Percentiles rank a stretch among this genome's conserved stretches.
These are phyloP conservation scores for Litsea cubeba DNA, from an alignment of 164 flowering plant genomes.

Conservation along the genomic window DNA sequence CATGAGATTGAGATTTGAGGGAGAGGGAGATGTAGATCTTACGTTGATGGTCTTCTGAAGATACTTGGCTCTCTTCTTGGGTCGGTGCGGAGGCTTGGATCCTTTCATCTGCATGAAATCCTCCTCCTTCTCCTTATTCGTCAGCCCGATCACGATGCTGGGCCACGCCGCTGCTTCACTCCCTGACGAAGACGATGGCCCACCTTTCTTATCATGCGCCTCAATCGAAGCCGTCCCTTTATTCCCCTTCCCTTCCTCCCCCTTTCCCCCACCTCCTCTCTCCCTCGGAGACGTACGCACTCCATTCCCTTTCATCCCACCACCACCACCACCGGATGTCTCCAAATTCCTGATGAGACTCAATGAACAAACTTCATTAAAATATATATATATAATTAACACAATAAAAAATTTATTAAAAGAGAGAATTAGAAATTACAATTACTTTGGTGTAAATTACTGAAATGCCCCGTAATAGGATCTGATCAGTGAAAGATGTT, in stretches of 20 bases:
- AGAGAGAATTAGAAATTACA: not conserved
- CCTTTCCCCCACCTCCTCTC: slow-evolving; percentile 9
- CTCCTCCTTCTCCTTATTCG: slow-evolving; percentile 91
- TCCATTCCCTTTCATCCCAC: slow-evolving; percentile 55
- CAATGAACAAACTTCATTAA: not conserved
- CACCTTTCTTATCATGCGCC: slow-evolving; percentile 54
- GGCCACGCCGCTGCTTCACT: slow-evolving; percentile 72
- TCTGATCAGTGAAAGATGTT: too few species aligned
- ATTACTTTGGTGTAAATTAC: too few species aligned
- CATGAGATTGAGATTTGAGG: not conserved
- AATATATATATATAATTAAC: not conserved
- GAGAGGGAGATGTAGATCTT: slow-evolving; percentile 19
- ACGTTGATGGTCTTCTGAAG: slow-evolving; percentile 87
- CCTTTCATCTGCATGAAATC: slow-evolving; percentile 90
- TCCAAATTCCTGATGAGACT: slow-evolving; percentile 47
- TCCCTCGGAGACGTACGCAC: slow-evolving; percentile 29
- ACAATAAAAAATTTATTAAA: not conserved
- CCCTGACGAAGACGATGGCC: slow-evolving; percentile 55
- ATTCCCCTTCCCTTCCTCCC: slow-evolving; percentile 15
- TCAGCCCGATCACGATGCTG: slow-evolving; percentile 69
- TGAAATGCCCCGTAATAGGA: too few species aligned
- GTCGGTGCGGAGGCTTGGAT: slow-evolving; percentile 86
- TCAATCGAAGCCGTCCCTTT: slow-evolving; percentile 49
- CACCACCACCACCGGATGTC: slow-evolving; percentile 14
- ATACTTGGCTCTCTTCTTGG: slow-evolving; percentile 85